Percentiles rank a stretch among this genome's conserved stretches.
Evolutionary conservation across 1,139 yeast genomes (phyloP).

Genomic region (Hanseniaspora uvarum): DNA sequence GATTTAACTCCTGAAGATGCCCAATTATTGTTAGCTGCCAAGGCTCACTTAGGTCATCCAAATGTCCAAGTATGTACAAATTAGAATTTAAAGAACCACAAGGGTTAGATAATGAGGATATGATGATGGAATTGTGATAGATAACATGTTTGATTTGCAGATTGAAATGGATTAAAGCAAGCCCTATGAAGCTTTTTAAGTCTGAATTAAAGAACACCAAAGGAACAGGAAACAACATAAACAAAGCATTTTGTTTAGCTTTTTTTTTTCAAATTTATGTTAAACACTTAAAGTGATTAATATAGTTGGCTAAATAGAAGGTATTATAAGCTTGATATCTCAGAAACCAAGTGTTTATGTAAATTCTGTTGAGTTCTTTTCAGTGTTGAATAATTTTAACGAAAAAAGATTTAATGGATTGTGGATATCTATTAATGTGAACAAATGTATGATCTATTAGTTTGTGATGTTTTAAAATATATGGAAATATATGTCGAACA

Average conservation of each 20-base stretch:
- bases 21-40: constrained; percentile 99
- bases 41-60: constrained; percentile 99
- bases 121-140: neutral
- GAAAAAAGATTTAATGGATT: neutral
- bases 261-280: neutral
- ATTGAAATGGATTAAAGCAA: neutral
- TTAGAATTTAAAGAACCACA: neutral
- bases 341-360: neutral
- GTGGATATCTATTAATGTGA: neutral
- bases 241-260: neutral
- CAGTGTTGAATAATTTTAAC: neutral
- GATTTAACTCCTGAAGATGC: constrained; percentile 96
- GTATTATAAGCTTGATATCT: no score
- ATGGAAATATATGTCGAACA: no score
- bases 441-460: neutral
- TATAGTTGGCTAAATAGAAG: no score
- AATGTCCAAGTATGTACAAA: constrained; percentile 81
- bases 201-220: neutral
- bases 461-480: neutral
- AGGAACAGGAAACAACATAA: neutral
- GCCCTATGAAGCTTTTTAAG: neutral
- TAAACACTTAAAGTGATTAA: no score
- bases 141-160: neutral
- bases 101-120: neutral
- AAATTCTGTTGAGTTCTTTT: neutral